Conservation (phyloP, 345 rosid genomes). For the Atalantia buxifolia region DNA sequence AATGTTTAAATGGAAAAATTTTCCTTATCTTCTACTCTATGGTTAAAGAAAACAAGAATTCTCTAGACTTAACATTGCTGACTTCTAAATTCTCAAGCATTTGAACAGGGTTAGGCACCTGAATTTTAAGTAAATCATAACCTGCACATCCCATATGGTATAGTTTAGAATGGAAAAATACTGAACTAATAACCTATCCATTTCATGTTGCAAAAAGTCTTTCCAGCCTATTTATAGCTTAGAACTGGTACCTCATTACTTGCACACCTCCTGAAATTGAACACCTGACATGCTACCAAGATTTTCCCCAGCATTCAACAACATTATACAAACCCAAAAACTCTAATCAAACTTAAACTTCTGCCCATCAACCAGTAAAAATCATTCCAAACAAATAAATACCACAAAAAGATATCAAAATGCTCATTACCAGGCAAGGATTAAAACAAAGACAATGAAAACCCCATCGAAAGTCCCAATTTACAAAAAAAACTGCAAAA, state of each 20-base stretch:
- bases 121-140: background rate
- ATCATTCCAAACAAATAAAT: background rate
- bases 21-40: background rate
- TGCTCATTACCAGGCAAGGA: background rate
- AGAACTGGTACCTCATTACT: background rate
- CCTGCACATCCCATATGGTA: background rate
- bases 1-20: background rate
- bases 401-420: background rate
- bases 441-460: background rate
- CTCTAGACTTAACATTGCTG: background rate
- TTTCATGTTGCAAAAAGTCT: background rate
- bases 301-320: background rate
- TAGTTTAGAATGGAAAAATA: background rate
- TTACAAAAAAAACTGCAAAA: background rate
- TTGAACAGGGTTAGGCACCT: background rate
- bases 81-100: background rate
- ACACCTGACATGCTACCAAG: background rate
- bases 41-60: background rate
- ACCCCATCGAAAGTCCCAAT: background rate
- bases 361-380: background rate
- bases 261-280: background rate
- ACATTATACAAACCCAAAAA: background rate
- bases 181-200: background rate
- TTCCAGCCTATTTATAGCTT: background rate
- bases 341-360: background rate